Evolutionary conservation across 805 yeast genomes (phyloP), one percentile per base, ranked within the genome.

Genomic region (Nakazawaea ambrosiae): DNA sequence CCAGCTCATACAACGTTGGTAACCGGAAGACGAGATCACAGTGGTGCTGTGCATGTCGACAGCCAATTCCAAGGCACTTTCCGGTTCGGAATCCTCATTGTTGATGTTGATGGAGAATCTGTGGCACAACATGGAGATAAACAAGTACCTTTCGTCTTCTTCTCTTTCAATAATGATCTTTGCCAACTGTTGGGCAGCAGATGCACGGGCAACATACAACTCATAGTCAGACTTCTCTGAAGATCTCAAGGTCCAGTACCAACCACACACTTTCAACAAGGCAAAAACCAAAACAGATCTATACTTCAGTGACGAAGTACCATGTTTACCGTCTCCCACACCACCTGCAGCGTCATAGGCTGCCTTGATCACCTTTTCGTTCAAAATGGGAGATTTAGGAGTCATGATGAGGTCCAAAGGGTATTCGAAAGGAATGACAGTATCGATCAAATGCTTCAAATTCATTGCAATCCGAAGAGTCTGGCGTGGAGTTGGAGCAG

Each of bases 1-100:
- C 95, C 95, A 87, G 47, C 80, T 77, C 50, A 86, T 70, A 60
- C 95, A 85, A 37, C 95, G 63, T 57, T 87, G 95, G 55, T 76
- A 87, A 0, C 95, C 96, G 7, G 81, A 63, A 0, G 94, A 75
- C 2, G 87, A 79, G 48, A 88, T 84, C 14, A 86, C 79, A 17
- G 70, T 68, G 7, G 89, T 78, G 9, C 83, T 73, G 48, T 87
- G 95, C 73, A 78, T 74, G 52, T 87, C 96, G 20, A 84, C 87
- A 0, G 95, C 95, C 49, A 86, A 57, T 54, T 87, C 96, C 45
- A 87, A 60, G 0, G 88, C 95, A 57, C 75, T 81, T n/a, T 70
- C 59, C 0, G 95, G 90, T 4, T 55, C 65, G 1, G 77, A 58
- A 46, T 81, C 88, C 20, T 54, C 66, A 33, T 75, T 82, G 47